Base-by-base conservation (phyloP, 495 filamentous ascomycete species). In the Aspergillus panamensis region DNA sequence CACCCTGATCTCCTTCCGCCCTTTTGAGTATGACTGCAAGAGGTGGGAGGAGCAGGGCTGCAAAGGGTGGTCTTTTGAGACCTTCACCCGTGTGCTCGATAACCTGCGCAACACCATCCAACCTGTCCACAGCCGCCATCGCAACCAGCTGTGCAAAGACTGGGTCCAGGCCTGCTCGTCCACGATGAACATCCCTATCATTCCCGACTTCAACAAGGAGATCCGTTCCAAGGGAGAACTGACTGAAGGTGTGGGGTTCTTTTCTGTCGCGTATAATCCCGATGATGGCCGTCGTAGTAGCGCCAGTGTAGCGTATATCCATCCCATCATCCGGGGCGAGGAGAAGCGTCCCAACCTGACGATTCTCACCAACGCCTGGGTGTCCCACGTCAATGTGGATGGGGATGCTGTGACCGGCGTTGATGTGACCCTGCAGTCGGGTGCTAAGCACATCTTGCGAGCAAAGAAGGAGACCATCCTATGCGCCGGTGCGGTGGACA, bases 231-330 rank as follows among this genome's bases (percentile, higher is more conserved):
- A 80, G 17, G 89, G 89, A 10, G 79, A 83, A 35, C 69, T 94
- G 55, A 82, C 84, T 48, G 77, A 86, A 66, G 84, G 87, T 53
- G 88, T 90, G 3, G 90, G 90, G 17, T 94, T 92, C 77, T 92
- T 94, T 80, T 88, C 84, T 42, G 84, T 94, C 35, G 80, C 87
- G 31, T 94, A 92, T 73, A 91, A 91, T 69, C 89, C 89, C 0
- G 88, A 92, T 60, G 81, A 88, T 63, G 89, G 89, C 59, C 81
- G 80, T 56, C 81, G 90, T 44, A 89, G 86, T 76, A 90, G 87
- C 67, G 88, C 90, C 50, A 87, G 83, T 63, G 90, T 94, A 3
- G 90, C 90, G 14, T 94, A 94, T 67, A 89, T 94, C 66, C 90
- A 94, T 64, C 90, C 90, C 19, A 91, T 94, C 55, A 76, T 94